Base-by-base conservation (phyloP, 2,329 filamentous ascomycete genomes). In the Endoconidiophora laricicola region DNA sequence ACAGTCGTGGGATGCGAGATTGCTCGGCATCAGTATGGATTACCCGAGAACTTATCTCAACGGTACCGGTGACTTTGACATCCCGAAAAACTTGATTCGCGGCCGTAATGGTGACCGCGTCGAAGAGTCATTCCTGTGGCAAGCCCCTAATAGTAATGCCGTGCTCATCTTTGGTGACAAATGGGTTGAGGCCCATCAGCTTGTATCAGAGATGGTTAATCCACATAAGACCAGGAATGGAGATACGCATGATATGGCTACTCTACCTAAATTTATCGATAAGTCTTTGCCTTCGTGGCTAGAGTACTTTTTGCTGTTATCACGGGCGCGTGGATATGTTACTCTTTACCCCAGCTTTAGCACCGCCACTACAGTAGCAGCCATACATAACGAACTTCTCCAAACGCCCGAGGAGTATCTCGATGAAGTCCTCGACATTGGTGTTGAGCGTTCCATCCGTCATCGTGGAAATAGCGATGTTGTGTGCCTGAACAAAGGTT, bases 151-250 rank as follows among this genome's bases (percentile, higher is more conserved):
- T 56, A 85, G 81, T 59, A 83, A 91, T 55, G 88, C 90, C 1
- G 76, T 80, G 9, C 70, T 98, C 7, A 81, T 90, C 60, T 79
- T 91, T 50, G 87, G 88, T 41, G 77, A 86, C 44, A 87, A 82
- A 59, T 98, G 91, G 91, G 67, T 76, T 10, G 85, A 94, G 57
- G 72, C 94, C 7, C 87, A 95, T 60, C 74, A 78, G 9, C 91
- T 93, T 57, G 72, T 93, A 2, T 76, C 82, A 9, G 72, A 74
- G 44, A 69, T 79, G 5, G 62, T 64, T 36, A 44, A 54, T 16
- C 56, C 57, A 6, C 46, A 23, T 14, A 10, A 12, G 7, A 33
- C 82, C 9, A 72, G 74, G 44, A 69, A 79, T 5, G 62, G 64
- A 37, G 44, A 54, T 14, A 56, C 57, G 7, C 46, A 38, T 9